phyloP scores from a whole-genome alignment of 768 basidiomycete genomes.

The Tulasnella calospora region DNA sequence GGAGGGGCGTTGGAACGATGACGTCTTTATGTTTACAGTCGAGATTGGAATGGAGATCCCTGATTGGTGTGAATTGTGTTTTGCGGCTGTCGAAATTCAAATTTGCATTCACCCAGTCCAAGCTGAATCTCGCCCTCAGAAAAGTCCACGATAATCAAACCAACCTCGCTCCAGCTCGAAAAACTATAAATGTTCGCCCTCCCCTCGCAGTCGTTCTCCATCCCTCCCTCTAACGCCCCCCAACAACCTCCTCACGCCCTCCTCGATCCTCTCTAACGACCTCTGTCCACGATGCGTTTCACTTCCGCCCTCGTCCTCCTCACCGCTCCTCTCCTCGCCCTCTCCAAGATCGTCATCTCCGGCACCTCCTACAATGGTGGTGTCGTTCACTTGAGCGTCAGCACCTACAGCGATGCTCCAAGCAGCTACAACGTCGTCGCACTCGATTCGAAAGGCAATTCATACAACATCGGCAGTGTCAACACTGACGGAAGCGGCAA shows the following conservation, averaged over 20 bases:
- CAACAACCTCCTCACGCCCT: not conserved
- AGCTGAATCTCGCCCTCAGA: not conserved
- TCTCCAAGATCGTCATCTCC: conserved; percentile 10
- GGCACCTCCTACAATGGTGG: not conserved
- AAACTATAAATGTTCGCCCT: not conserved
- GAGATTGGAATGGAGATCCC: not conserved
- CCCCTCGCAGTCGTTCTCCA: not conserved
- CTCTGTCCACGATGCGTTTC: not conserved
- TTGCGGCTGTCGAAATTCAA: not conserved
- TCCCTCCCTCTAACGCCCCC: not conserved
- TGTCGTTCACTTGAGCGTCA: not conserved
- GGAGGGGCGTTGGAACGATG: not conserved
- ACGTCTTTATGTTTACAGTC: not conserved
- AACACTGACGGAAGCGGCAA: not conserved
- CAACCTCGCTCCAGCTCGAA: not conserved
- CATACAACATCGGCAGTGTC: not conserved
- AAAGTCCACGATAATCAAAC: not conserved
- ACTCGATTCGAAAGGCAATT: not conserved
- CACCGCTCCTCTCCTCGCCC: conserved; percentile 3
- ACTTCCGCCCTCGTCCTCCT: not conserved
- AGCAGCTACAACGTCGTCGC: not conserved
- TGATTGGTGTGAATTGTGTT: not conserved
- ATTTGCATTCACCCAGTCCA: not conserved
- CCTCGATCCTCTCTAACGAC: not conserved
- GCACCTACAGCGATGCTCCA: not conserved